A percentile compares a stretch with the other conserved stretches of the same genome.
phyloP scores from a whole-genome alignment of 2,329 filamentous ascomycete species.

The Pseudogymnoascus destructans region DNA sequence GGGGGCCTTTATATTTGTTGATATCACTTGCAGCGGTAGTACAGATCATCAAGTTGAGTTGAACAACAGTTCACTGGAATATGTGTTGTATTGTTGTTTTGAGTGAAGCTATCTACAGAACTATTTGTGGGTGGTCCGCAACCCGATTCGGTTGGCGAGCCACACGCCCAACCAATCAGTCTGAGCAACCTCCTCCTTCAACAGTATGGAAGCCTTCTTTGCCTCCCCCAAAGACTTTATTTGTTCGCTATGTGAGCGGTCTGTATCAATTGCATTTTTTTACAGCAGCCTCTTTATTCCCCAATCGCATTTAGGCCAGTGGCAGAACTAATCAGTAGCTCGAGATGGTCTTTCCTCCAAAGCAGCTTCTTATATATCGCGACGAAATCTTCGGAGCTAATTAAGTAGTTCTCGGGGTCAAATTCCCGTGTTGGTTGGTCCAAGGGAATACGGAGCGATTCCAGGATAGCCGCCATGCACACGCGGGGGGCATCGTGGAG shows the following conservation, averaged over 20 bases:
- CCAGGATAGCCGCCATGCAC: background rate
- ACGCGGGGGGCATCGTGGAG: background rate
- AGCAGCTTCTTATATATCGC: background rate
- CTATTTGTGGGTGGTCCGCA: too few relatives aligned
- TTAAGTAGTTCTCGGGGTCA: background rate
- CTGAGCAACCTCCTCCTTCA: too few relatives aligned
- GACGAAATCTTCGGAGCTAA: background rate
- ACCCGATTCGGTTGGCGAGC: too few relatives aligned
- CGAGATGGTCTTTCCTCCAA: background rate
- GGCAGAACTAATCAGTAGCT: background rate
- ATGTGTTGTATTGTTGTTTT: too few relatives aligned
- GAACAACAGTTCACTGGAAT: too few relatives aligned
- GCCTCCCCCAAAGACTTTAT: background rate
- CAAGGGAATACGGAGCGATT: background rate
- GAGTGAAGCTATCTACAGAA: too few relatives aligned
- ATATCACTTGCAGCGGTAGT: too few relatives aligned
- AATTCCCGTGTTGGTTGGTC: background rate
- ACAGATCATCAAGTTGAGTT: too few relatives aligned
- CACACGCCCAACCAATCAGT: too few relatives aligned
- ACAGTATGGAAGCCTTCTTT: conserved; percentile 13
- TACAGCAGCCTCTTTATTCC: background rate
- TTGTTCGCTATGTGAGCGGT: background rate
- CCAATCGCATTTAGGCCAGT: background rate
- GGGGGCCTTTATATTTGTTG: too few relatives aligned
- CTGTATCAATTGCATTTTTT: background rate